Evolutionary conservation across 2,329 filamentous ascomycete species (phyloP).

Genomic region (Torrubiellomyces zombiae): DNA sequence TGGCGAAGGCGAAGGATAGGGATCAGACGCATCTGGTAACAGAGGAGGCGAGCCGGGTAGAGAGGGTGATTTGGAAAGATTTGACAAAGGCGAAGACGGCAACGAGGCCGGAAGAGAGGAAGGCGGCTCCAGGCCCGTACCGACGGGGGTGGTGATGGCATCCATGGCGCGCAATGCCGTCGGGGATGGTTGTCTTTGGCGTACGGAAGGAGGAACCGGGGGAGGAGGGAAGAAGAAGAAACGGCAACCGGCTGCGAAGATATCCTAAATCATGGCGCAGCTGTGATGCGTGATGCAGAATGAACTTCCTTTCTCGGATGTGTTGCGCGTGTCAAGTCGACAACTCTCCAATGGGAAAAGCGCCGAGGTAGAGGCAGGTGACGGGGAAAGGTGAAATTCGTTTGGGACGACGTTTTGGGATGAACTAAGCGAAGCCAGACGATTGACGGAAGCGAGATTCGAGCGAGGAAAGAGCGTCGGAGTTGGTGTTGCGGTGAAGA

Average conservation of each 20-base stretch:
- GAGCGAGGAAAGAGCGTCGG: too few species aligned
- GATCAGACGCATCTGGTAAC: constrained; percentile 20
- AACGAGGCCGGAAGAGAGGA: constrained; percentile 19
- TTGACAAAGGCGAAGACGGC: constrained; percentile 37
- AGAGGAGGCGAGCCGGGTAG: constrained; percentile 27
- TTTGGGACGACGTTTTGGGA: too few species aligned
- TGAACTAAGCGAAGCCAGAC: too few species aligned
- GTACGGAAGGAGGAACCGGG: not conserved
- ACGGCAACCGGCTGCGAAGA: not conserved
- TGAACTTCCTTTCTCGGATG: too few species aligned
- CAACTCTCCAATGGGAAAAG: too few species aligned
- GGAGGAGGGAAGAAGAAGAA: not conserved
- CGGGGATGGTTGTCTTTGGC: constrained; percentile 1
- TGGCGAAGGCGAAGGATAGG: constrained; percentile 35
- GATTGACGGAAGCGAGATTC: too few species aligned
- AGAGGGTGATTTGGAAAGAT: constrained; percentile 35
- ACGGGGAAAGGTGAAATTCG: too few species aligned
- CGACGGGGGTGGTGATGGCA: constrained; percentile 1
- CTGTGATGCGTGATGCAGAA: too few species aligned
- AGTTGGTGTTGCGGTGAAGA: too few species aligned
- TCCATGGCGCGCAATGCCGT: constrained; percentile 8
- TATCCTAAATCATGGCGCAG: constrained; percentile 1
- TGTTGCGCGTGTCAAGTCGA: too few species aligned
- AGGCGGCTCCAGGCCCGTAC: too few species aligned
- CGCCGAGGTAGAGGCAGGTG: too few species aligned